Percentiles rank a stretch among this genome's conserved stretches.
These are phyloP conservation scores for Diatrype stigma DNA, from an alignment of 2,329 filamentous ascomycete species.

Conservation along the genomic window DNA sequence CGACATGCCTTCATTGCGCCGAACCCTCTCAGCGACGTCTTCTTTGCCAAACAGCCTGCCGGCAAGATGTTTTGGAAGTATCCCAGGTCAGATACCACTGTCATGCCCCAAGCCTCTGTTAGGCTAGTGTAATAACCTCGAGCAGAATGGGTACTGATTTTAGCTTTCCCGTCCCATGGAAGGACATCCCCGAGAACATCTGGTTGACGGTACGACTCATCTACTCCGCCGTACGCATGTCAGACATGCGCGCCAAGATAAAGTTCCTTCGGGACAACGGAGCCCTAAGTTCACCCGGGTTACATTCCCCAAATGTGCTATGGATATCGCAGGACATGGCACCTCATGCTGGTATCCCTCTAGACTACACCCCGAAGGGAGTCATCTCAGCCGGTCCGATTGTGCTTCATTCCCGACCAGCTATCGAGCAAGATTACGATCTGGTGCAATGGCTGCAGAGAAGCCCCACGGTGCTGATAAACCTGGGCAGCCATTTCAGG, in stretches of 20 bases:
- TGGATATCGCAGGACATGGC: conserved; percentile 22
- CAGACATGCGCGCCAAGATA: conserved; percentile 1
- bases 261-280: conserved; percentile 14
- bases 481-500: conserved; percentile 19
- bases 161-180: conserved; percentile 17
- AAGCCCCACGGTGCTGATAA: conserved; percentile 21
- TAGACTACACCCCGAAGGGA: conserved; percentile 6
- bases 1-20: conserved; percentile 11
- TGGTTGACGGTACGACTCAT: conserved; percentile 6
- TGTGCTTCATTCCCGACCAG: conserved; percentile 11
- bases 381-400: conserved; percentile 21
- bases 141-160: conserved; percentile 13
- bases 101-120: neutral
- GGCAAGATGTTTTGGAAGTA: conserved; percentile 17
- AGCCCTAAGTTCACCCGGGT: conserved; percentile 14
- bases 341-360: conserved; percentile 18
- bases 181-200: conserved; percentile 14
- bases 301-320: conserved; percentile 15
- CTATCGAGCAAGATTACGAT: conserved; percentile 20
- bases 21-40: conserved; percentile 7
- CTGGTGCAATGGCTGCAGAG: conserved; percentile 17
- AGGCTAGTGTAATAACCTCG: neutral
- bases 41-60: conserved; percentile 8
- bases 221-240: conserved; percentile 3
- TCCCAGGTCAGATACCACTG: conserved; percentile 4